Conservation (phyloP, 75 land plant species). For the Chamaecyparis obtusa region DNA sequence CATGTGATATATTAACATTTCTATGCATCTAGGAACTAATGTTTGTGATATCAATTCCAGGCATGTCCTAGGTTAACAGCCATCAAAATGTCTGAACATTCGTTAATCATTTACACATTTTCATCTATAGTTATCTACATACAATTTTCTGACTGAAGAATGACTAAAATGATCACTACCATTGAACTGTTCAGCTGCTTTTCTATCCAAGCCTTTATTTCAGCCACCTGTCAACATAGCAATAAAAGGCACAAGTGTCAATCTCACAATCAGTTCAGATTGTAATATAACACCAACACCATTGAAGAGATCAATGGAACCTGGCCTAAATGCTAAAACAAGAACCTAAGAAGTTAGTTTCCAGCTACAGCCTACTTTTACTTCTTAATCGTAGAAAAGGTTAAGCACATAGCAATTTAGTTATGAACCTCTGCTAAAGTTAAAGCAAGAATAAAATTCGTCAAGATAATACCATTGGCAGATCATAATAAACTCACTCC, state of each 20-base stretch:
- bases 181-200: neutral
- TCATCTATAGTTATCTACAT: neutral
- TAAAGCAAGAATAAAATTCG: neutral
- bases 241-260: neutral
- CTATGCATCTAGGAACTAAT: neutral
- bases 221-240: constrained; percentile 5
- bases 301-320: neutral
- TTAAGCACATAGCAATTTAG: neutral
- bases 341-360: neutral
- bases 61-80: neutral
- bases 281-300: neutral
- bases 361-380: neutral
- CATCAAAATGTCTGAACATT: neutral
- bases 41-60: neutral
- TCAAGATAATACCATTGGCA: neutral
- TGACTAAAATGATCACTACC: neutral
- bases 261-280: neutral
- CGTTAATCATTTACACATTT: neutral
- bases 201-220: constrained; percentile 11
- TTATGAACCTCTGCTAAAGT: neutral
- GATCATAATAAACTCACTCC: neutral
- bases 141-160: neutral
- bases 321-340: neutral
- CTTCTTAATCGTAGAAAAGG: neutral
- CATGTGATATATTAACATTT: neutral